Evolutionary conservation across 2,329 filamentous ascomycete species (phyloP).

Genomic region (Cordyceps farinosa): DNA sequence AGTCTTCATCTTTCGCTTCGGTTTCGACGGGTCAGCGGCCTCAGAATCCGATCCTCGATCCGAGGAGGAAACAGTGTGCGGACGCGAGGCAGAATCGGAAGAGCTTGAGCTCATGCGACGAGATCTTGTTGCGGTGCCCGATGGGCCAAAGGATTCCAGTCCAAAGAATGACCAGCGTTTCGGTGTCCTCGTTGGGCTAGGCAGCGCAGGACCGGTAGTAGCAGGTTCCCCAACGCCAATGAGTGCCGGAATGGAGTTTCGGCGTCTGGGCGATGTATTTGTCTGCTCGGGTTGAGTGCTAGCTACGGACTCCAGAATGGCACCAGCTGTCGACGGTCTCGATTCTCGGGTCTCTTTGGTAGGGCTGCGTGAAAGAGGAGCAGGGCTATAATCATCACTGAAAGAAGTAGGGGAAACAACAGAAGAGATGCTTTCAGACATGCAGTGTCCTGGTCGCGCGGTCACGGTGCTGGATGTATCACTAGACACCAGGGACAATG

Average conservation of each 20-base stretch:
- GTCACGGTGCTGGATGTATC: conserved; percentile 78
- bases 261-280: conserved; percentile 43
- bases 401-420: conserved; percentile 58
- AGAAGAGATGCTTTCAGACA: conserved; percentile 77
- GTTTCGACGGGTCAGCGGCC: conserved; percentile 22
- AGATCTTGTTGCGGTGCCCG: conserved; percentile 44
- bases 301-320: conserved; percentile 55
- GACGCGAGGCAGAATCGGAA: conserved; percentile 34
- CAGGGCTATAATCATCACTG: conserved; percentile 38
- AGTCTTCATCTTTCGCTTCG: conserved; percentile 27
- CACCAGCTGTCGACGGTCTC: conserved; percentile 67
- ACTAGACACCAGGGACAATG: conserved; percentile 78
- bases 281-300: conserved; percentile 17
- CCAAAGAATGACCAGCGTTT: conserved; percentile 63
- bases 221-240: conserved; percentile 38
- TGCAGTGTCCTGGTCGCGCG: conserved; percentile 64
- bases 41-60: conserved; percentile 36
- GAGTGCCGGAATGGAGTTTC: conserved; percentile 58
- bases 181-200: conserved; percentile 48
- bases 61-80: conserved; percentile 31
- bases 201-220: conserved; percentile 34
- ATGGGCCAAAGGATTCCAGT: conserved; percentile 51
- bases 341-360: conserved; percentile 44
- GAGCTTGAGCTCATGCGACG: conserved; percentile 48
- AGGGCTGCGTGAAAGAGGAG: conserved; percentile 36